These are phyloP conservation scores for Lupinus albus DNA, from an alignment of 306 rosid genomes.

Conservation along the genomic window DNA sequence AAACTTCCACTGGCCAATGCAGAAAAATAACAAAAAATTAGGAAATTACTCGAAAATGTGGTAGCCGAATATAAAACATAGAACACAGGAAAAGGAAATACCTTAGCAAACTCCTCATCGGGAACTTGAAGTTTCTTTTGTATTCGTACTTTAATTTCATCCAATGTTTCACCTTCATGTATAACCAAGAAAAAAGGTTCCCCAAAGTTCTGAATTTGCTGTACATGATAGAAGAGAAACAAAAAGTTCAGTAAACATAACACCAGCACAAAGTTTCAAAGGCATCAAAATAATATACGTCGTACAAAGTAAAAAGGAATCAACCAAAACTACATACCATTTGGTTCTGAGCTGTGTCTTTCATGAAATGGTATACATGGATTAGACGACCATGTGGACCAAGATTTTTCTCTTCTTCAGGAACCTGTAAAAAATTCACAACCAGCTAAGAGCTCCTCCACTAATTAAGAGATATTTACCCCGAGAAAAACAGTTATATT, in stretches of 20 bases:
- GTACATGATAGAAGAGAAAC: slow-evolving; percentile 29
- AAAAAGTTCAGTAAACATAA: background rate
- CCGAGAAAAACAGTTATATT: background rate
- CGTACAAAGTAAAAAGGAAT: slow-evolving; percentile 31
- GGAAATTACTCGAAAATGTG: slow-evolving; percentile 22
- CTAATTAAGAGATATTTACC: slow-evolving; percentile 20
- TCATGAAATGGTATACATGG: slow-evolving; percentile 86
- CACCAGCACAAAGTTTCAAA: background rate
- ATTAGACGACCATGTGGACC: slow-evolving; percentile 75
- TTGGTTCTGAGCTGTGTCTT: slow-evolving; percentile 79
- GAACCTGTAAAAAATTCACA: slow-evolving; percentile 53
- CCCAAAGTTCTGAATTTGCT: slow-evolving; percentile 93
- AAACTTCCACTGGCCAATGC: slow-evolving; percentile 77
- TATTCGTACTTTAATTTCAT: slow-evolving; percentile 69
- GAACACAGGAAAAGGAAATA: slow-evolving; percentile 34
- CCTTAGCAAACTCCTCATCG: slow-evolving; percentile 89
- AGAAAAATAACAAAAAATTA: slow-evolving; percentile 24
- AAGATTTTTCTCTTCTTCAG: slow-evolving; percentile 86
- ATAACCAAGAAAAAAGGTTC: slow-evolving; percentile 94
- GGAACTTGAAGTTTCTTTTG: slow-evolving; percentile 81
- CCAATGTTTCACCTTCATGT: slow-evolving; percentile 77
- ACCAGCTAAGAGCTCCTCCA: background rate
- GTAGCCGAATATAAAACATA: background rate
- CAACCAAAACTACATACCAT: slow-evolving; percentile 50
- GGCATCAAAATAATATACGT: slow-evolving; percentile 25